Evolutionary conservation across 345 rosid genomes (phyloP).

Genomic region (Camelina hispida): DNA sequence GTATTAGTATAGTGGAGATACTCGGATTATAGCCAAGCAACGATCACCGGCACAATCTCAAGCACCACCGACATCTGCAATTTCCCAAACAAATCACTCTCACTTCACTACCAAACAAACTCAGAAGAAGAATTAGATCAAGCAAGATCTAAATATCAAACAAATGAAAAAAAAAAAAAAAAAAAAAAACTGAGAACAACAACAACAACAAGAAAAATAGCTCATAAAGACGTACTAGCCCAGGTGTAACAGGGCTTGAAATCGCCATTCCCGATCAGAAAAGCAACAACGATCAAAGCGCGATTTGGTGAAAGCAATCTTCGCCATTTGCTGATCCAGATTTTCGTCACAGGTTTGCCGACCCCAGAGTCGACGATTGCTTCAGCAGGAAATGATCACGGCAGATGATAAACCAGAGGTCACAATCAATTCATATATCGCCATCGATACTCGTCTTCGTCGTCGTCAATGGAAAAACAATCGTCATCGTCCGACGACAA

Average conservation of each 20-base stretch:
- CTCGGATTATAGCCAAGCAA: constrained; percentile 86
- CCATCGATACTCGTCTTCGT: too few relatives aligned
- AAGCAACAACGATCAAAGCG: constrained; percentile 8
- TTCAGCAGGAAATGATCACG: too few relatives aligned
- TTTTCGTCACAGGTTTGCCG: too few relatives aligned
- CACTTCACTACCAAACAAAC: constrained; percentile 4
- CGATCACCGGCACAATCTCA: constrained; percentile 67
- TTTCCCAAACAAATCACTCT: constrained; percentile 21
- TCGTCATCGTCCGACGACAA: too few relatives aligned
- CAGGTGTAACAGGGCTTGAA: constrained; percentile 64
- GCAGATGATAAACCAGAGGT: too few relatives aligned
- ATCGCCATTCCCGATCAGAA: constrained; percentile 51
- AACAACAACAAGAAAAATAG: neutral
- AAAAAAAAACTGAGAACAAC: neutral
- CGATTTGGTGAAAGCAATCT: neutral
- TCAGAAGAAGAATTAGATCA: constrained; percentile 13
- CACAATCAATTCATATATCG: too few relatives aligned
- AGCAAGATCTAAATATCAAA: constrained; percentile 27
- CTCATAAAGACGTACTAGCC: constrained; percentile 60
- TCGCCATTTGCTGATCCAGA: too few relatives aligned
- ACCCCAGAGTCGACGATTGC: too few relatives aligned
- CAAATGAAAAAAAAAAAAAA: too few relatives aligned
- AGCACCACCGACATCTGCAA: constrained; percentile 77
- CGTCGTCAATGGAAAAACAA: too few relatives aligned
- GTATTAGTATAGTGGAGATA: constrained; percentile 69